Conservation (phyloP, 2,329 filamentous ascomycete genomes). For the Hortaea sp. region DNA sequence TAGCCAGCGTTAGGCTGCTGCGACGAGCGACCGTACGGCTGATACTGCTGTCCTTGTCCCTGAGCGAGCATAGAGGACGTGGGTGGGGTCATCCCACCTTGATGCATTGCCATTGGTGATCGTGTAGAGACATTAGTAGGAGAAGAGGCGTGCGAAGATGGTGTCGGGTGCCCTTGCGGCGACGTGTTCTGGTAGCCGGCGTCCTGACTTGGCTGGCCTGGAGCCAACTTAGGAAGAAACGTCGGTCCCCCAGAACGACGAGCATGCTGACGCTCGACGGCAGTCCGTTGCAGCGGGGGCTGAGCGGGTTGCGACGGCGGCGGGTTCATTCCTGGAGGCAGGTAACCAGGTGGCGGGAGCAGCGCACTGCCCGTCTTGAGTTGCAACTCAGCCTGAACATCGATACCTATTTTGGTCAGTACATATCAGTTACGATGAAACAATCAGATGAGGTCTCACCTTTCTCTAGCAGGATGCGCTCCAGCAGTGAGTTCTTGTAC, state of each 20-base stretch:
- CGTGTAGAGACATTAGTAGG: conserved; percentile 47
- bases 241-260: conserved; percentile 23
- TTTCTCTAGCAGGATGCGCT: conserved; percentile 93
- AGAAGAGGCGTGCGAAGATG: conserved; percentile 68
- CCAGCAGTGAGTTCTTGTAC: conserved; percentile 94
- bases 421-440: neutral
- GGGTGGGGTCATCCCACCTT: conserved; percentile 52
- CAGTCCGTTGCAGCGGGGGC: conserved; percentile 63
- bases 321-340: conserved; percentile 49
- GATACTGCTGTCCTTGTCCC: conserved; percentile 37
- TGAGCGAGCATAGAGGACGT: conserved; percentile 46
- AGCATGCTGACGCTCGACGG: conserved; percentile 61
- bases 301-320: conserved; percentile 32
- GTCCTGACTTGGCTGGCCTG: conserved; percentile 31
- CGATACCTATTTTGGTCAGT: conserved; percentile 57
- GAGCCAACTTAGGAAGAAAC: conserved; percentile 26
- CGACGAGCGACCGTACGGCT: conserved; percentile 26
- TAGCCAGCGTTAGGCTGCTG: conserved; percentile 37
- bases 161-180: conserved; percentile 69
- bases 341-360: conserved; percentile 50
- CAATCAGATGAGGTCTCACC: conserved; percentile 42
- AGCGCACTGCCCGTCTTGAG: conserved; percentile 85
- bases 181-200: conserved; percentile 43
- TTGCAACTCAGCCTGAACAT: conserved; percentile 90
- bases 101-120: conserved; percentile 51